These are phyloP conservation scores for Phytophthora cryptogea DNA, from an alignment of 352 stramenopile genomes.

Conservation along the genomic window DNA sequence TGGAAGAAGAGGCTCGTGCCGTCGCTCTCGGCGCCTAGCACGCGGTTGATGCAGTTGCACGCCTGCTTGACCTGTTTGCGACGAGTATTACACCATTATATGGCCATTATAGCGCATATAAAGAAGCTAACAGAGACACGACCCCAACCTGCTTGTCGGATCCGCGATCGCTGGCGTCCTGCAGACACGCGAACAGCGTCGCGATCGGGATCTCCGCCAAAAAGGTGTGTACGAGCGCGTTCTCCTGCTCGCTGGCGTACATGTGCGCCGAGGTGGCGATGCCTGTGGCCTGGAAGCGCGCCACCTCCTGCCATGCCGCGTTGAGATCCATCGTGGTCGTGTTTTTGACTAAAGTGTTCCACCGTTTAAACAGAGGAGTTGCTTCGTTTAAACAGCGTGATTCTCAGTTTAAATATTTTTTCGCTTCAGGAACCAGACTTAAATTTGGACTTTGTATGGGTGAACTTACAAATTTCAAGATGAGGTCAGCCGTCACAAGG, in stretches of 20 bases:
- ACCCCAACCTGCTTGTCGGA: conserved; percentile 61
- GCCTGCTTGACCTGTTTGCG: conserved; percentile 61
- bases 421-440: too few species aligned
- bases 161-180: conserved; percentile 71
- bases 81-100: conserved; percentile 1
- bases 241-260: conserved; percentile 46
- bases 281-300: conserved; percentile 66
- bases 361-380: neutral
- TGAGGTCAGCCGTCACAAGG: too few species aligned
- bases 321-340: conserved; percentile 42
- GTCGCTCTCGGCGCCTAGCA: conserved; percentile 58
- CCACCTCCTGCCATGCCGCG: conserved; percentile 55
- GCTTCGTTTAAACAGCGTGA: too few species aligned
- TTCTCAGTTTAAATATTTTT: too few species aligned
- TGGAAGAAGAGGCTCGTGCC: conserved; percentile 72
- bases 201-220: conserved; percentile 66
- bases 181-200: conserved; percentile 72
- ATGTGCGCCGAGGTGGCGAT: conserved; percentile 58
- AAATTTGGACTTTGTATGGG: too few species aligned
- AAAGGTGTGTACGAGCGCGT: conserved; percentile 63
- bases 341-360: neutral
- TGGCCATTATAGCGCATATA: neutral
- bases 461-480: too few species aligned
- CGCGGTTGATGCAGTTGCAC: conserved; percentile 79
- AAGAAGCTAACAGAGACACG: neutral